Base-by-base conservation (phyloP, 179 eudicot genomes). In the Silene noctiflora region DNA sequence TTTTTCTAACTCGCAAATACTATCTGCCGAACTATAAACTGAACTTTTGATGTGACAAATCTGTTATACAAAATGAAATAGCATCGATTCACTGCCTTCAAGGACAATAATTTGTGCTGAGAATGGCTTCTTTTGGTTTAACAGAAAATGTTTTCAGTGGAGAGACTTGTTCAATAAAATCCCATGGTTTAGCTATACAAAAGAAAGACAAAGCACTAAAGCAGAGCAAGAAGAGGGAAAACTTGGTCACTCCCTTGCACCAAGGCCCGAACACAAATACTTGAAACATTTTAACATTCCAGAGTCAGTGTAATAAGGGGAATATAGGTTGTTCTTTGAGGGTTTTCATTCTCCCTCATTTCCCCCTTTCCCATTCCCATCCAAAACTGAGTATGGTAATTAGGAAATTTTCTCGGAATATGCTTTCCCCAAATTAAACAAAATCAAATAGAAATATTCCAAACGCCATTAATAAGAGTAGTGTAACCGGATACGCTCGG, bases 71-170 rank as follows among this genome's bases (percentile, higher is more conserved):
- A 48, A 42, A 22, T 25, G 46, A 46, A n/a, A 12, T 16, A 67
- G 39, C 42, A 48, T 72, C 7, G 77, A 48, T 35, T 31, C 59
- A 39, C 22, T 10, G 60, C 16, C 53, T 46, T 11, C 44, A 7
- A 65, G 35, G 70, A 63, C 72, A 75, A 78, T 42, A 39, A 44
- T 62, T 2, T 48, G 25, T 46, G 35, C 12, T n/a, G 67, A 70
- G 60, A 62, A 71, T 11, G 58, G 62, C 42, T 71, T 19, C 21
- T 25, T 24, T 25, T 51, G 61, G 21, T 48, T 53, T 21, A 68
- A 25, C 22, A 25, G 60, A 25, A 22, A 53, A 71, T 14, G 16
- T 27, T 55, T 14, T 55, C 44, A 71, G 42, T 12, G 10, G 35
- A 71, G 35, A 71, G 2, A 24, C 22, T 6, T 51, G 5, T 16